Evolutionary conservation across 805 yeast genomes (phyloP).

Genomic region (Saccharomyces paradoxus): DNA sequence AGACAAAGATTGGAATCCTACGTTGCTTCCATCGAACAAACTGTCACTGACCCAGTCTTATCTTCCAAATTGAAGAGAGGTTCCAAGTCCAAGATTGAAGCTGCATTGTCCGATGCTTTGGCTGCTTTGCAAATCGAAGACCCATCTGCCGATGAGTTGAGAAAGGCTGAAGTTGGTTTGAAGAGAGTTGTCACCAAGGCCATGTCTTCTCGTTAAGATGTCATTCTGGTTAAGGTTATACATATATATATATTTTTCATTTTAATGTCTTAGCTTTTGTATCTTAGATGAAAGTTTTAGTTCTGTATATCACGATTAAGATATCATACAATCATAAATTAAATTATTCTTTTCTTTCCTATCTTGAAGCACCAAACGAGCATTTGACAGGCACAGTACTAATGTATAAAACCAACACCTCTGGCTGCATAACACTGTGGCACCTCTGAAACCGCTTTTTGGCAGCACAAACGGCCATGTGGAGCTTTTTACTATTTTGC

Average conservation of each 20-base stretch:
- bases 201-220: slow-evolving; percentile 87
- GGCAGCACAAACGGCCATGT: background rate
- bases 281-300: slow-evolving; percentile 15
- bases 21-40: slow-evolving; percentile 90
- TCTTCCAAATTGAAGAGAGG: slow-evolving; percentile 96
- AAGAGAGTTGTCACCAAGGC: slow-evolving; percentile 99
- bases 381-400: background rate
- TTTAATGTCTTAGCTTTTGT: slow-evolving; percentile 13
- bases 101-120: slow-evolving; percentile 96
- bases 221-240: slow-evolving; percentile 10
- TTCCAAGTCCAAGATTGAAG: slow-evolving; percentile 94
- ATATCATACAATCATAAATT: background rate
- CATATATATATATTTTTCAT: background rate
- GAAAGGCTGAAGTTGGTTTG: slow-evolving; percentile 98
- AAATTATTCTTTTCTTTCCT: background rate
- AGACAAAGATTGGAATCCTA: slow-evolving; percentile 98
- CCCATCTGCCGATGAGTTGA: slow-evolving; percentile 89
- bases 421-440: background rate
- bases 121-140: slow-evolving; percentile 97
- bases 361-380: background rate
- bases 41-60: slow-evolving; percentile 96
- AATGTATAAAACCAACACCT: background rate
- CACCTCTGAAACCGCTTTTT: background rate
- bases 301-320: slow-evolving; percentile 6
- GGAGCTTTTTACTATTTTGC: background rate